phyloP scores from a whole-genome alignment of 2,329 filamentous ascomycete genomes.

The Cyphellophora europaea region DNA sequence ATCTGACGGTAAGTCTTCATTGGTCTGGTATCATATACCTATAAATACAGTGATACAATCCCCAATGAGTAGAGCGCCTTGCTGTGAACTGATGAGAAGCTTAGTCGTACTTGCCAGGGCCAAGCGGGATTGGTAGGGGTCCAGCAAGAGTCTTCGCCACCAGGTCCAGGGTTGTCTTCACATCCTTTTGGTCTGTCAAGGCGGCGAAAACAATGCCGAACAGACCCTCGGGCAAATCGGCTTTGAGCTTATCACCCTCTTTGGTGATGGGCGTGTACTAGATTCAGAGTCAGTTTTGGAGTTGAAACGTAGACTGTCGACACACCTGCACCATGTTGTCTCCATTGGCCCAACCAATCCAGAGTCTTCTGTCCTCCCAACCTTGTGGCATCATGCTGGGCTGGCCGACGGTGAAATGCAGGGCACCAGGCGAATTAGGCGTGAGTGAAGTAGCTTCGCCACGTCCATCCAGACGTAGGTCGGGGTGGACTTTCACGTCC shows the following conservation, averaged over 20 bases:
- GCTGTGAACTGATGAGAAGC: too few species aligned
- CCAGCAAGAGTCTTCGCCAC: slow-evolving; percentile 10
- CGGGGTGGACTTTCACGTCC: slow-evolving; percentile 8
- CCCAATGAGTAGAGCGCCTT: too few species aligned
- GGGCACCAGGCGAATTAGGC: slow-evolving; percentile 9
- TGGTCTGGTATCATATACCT: too few species aligned
- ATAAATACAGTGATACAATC: too few species aligned
- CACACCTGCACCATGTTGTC: slow-evolving; percentile 9
- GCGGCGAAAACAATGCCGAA: slow-evolving; percentile 16
- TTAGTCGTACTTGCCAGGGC: slow-evolving; percentile 1
- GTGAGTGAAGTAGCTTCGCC: slow-evolving; percentile 9
- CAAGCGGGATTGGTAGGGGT: slow-evolving; percentile 10
- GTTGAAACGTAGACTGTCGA: too few species aligned
- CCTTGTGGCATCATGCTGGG: slow-evolving; percentile 8
- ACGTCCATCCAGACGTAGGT: slow-evolving; percentile 10
- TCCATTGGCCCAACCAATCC: slow-evolving; percentile 19
- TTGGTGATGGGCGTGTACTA: slow-evolving; percentile 17
- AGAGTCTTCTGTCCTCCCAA: slow-evolving; percentile 9
- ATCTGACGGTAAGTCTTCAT: too few species aligned
- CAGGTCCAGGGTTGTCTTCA: slow-evolving; percentile 11
- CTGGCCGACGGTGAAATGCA: slow-evolving; percentile 13
- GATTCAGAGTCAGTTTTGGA: too few species aligned
- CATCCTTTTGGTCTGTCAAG: slow-evolving; percentile 15
- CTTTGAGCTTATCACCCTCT: slow-evolving; percentile 8
- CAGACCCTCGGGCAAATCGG: slow-evolving; percentile 14